Percentiles rank a stretch among this genome's conserved stretches.
Conservation (phyloP, 2,329 filamentous ascomycete species). For the Apiospora phragmitis region DNA sequence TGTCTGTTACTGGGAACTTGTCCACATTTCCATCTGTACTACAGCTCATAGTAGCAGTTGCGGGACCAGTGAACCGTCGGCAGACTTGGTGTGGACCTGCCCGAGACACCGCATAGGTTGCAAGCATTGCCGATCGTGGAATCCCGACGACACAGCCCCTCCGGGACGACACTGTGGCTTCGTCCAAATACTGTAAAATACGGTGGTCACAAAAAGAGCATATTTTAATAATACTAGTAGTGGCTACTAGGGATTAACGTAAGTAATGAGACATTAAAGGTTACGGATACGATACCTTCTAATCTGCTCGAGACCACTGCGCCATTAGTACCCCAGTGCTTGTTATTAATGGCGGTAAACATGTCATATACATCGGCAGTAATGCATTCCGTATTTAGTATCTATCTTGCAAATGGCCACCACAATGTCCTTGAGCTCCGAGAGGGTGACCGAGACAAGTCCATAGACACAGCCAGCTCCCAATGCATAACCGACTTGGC, state of each 20-base stretch:
- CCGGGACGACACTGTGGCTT: background rate
- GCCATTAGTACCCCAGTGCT: background rate
- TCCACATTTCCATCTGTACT: conserved; percentile 4
- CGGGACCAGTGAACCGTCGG: background rate
- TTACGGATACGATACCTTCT: background rate
- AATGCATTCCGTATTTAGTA: background rate
- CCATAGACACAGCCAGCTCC: background rate
- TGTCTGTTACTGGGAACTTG: background rate
- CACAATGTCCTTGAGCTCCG: background rate
- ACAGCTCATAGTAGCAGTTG: background rate
- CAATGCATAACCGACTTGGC: background rate
- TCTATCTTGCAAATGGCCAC: background rate
- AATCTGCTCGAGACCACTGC: background rate
- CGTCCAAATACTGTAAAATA: background rate
- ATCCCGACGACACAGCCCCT: background rate
- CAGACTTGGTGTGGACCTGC: background rate
- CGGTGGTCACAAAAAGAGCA: background rate
- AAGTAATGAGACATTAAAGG: background rate
- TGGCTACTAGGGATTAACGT: background rate
- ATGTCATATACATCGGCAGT: background rate
- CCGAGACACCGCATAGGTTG: background rate
- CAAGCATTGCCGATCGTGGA: background rate
- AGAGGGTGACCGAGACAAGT: background rate
- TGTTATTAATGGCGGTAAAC: background rate
- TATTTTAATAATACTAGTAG: background rate